phyloP scores from a whole-genome alignment of 345 rosid genomes.

The Boechera stricta region DNA sequence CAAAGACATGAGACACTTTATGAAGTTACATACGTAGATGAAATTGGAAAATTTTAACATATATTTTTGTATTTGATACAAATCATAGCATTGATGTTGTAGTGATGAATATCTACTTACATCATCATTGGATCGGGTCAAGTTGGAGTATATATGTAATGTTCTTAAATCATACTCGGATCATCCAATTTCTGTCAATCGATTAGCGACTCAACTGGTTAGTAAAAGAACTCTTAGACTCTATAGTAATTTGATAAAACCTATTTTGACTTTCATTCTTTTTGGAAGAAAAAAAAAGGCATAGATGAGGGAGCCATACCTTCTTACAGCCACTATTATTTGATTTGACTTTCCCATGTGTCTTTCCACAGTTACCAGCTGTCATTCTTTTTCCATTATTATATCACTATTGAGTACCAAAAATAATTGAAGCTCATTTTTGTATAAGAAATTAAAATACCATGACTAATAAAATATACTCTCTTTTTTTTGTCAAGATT shows the following conservation, averaged over 20 bases:
- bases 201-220: not conserved
- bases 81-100: not conserved
- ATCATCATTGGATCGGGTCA: not conserved
- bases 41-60: no score
- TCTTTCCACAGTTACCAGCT: slow-evolving; percentile 37
- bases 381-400: slow-evolving; percentile 37
- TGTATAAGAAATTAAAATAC: not conserved
- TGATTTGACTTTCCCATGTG: slow-evolving; percentile 46
- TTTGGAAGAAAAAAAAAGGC: not conserved
- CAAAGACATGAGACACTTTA: not conserved
- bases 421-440: slow-evolving; percentile 1
- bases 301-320: slow-evolving; percentile 40
- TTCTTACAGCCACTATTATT: slow-evolving; percentile 35
- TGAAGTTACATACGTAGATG: not conserved
- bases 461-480: not conserved
- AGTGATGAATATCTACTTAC: not conserved
- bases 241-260: not conserved
- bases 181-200: not conserved
- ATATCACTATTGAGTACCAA: not conserved
- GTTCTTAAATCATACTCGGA: not conserved
- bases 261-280: slow-evolving; percentile 2
- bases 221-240: not conserved
- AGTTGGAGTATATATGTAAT: not conserved
- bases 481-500: not conserved
- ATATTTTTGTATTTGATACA: no score